Evolutionary conservation across 1,284 basidiomycete species (phyloP).

Genomic region (Rhodotorula glutinis): DNA sequence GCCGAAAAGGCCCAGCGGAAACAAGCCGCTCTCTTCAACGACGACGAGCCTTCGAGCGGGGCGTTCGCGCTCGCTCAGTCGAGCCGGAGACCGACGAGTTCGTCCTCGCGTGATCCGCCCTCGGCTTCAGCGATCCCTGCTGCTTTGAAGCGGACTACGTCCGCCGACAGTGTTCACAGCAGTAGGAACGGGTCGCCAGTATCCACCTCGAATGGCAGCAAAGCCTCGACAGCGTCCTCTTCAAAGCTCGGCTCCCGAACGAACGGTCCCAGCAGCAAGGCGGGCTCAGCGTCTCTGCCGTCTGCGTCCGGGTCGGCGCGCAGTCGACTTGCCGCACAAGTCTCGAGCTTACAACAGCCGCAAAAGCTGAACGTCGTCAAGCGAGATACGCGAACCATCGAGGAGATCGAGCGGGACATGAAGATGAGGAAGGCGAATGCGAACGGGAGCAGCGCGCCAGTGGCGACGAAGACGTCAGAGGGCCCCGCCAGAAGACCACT

Average conservation of each 20-base stretch:
- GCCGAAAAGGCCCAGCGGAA: slow-evolving; percentile 25
- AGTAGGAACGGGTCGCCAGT: neutral
- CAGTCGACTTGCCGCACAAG: slow-evolving; percentile 12
- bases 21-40: slow-evolving; percentile 28
- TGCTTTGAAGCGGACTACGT: neutral
- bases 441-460: neutral
- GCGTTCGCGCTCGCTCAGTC: slow-evolving; percentile 26
- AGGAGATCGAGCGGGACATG: slow-evolving; percentile 44
- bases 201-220: neutral
- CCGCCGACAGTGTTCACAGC: neutral
- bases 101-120: neutral
- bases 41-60: slow-evolving; percentile 31
- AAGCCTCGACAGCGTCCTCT: neutral
- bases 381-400: slow-evolving; percentile 42
- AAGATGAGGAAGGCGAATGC: slow-evolving; percentile 14
- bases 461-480: neutral
- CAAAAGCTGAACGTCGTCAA: slow-evolving; percentile 38
- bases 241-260: neutral
- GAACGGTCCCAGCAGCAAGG: neutral
- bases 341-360: slow-evolving; percentile 19
- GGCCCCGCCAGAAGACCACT: neutral
- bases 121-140: neutral
- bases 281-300: neutral
- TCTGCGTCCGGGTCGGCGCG: slow-evolving; percentile 20
- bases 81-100: slow-evolving; percentile 3